Evolutionary conservation across 2,329 filamentous ascomycete genomes (phyloP).

Genomic region (Phoma sp.): DNA sequence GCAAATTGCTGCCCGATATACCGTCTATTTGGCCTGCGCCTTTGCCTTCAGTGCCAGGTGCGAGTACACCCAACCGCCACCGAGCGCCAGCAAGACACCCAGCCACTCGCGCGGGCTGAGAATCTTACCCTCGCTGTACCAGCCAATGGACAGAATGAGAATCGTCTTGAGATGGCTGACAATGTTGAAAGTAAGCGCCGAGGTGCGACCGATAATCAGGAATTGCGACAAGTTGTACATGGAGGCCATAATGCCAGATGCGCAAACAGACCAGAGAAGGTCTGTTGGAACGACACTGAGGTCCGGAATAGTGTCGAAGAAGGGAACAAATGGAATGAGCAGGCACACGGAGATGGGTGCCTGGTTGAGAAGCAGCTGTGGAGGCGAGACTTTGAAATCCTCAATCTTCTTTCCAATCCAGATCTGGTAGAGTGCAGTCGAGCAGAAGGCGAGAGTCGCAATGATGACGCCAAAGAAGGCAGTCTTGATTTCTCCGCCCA

Average conservation of each 20-base stretch:
- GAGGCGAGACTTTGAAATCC: slow-evolving; percentile 52
- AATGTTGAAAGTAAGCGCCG: slow-evolving; percentile 50
- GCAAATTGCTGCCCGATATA: not conserved
- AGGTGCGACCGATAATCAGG: slow-evolving; percentile 49
- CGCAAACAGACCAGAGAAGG: slow-evolving; percentile 49
- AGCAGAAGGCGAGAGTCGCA: slow-evolving; percentile 52
- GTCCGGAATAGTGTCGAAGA: slow-evolving; percentile 52
- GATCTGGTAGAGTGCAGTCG: slow-evolving; percentile 55
- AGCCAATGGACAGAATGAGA: slow-evolving; percentile 54
- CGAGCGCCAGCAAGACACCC: slow-evolving; percentile 53
- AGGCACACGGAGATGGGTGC: slow-evolving; percentile 54
- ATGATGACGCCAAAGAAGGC: slow-evolving; percentile 51
- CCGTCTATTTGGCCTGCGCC: slow-evolving; percentile 37
- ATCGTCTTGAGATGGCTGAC: slow-evolving; percentile 54
- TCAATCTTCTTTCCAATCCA: slow-evolving; percentile 58
- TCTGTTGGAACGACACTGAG: slow-evolving; percentile 46
- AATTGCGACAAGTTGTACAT: slow-evolving; percentile 52
- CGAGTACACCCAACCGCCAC: slow-evolving; percentile 55
- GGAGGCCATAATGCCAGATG: slow-evolving; percentile 53
- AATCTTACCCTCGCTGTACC: slow-evolving; percentile 53
- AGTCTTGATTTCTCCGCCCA: slow-evolving; percentile 49
- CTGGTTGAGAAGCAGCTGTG: slow-evolving; percentile 55
- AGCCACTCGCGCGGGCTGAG: slow-evolving; percentile 49
- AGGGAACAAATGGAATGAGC: slow-evolving; percentile 51
- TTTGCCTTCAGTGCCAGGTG: slow-evolving; percentile 49